Evolutionary conservation across 306 rosid genomes (phyloP), one percentile per base, ranked within the genome.

Genomic region (Clitoria ternatea): DNA sequence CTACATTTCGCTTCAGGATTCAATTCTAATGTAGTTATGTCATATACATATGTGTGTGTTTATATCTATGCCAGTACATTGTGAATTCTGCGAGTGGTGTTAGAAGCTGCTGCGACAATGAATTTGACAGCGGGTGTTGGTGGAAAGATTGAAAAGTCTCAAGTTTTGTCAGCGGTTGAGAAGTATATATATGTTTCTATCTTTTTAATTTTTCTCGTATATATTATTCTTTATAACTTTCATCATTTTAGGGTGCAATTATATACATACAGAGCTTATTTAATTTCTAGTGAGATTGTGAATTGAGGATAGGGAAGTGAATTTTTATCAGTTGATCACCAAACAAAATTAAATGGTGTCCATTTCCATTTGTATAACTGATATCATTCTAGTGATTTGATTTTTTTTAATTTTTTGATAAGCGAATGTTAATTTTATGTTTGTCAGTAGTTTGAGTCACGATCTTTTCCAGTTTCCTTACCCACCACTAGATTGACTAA

Each of bases 51-150:
- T 33, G 60, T 1, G 1, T 30, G 22, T 32, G 22, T 36, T 22
- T 19, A 30, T 30, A 27, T 59, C 50, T 48, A 29, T 9, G 42
- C 39, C 8, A 63, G 42, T 57, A 37, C 11, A 37, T 26, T 44
- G n/a, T 39, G 14, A 18, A 23, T 30, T 77, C 54, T 54, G 32
- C 33, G 57, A 22, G 64, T 76, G 20, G 80, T 80, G 86, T 87
- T 85, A 80, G 74, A 88, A 75, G 66, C 84, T 68, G 66, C 84
- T 68, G 87, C 87, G 47, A 88, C 86, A 4, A 67, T 91, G 76
- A 86, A 91, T 86, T 91, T 91, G 54, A 90, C 92, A 67, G 79
- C 88, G 9, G 92, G 90, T 26, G 73, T 91, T 15, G 97, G 97
- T 29, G 97, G 97, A 45, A 85, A 88, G 83, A 75, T 88, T n/a